Evolutionary conservation across 2,329 filamentous ascomycete genomes (phyloP), one percentile per base, ranked within the genome.

Genomic region (Fusarium proliferatum): DNA sequence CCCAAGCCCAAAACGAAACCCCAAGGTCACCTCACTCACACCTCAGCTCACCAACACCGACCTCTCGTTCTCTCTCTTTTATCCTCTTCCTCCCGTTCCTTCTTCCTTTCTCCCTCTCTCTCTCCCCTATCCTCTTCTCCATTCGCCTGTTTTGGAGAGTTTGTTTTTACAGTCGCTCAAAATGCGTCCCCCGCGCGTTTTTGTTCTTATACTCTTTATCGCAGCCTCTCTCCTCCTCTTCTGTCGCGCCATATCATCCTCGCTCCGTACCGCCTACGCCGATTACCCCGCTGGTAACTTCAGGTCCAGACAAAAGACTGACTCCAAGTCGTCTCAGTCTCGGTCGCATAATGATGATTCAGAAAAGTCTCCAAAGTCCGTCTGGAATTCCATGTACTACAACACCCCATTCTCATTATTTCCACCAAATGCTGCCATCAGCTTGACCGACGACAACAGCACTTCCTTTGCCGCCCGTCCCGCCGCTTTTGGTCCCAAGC

Each of bases 391-490:
- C 72, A 90, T 94, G 82, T 92, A 92, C 72, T 93, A 94, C 82
- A 91, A 90, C 67, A 87, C 91, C 9, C 92, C 95, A 2, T 94
- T 95, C 73, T 95, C 94, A 26, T 90, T 99, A 28, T 99, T 99
- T 81, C 95, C 96, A 9, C 95, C 95, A 7, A 97, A 96, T 73
- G 96, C 96, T 53, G 93, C 97, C 78, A 98, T 99, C 81, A 97
- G 94, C 82, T 88, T 99, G 70, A 97, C 95, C 79, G 95, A 98
- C 82, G 96, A 99, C 83, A 99, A 99, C 83, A 97, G 94, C 76
- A 99, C 96, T 17, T 97, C 97, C 76, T 99, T 99, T 84, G 88
- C 97, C 62, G 95, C 96, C 48, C 89, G 96, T 55, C 96, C 96
- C 67, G 96, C 96, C 60, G 95, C 94, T 43, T 99, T 98, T 84